Evolutionary conservation across 257 asterid species (phyloP), one percentile per base, ranked within the genome.

Genomic region (Solanum sejunctum): DNA sequence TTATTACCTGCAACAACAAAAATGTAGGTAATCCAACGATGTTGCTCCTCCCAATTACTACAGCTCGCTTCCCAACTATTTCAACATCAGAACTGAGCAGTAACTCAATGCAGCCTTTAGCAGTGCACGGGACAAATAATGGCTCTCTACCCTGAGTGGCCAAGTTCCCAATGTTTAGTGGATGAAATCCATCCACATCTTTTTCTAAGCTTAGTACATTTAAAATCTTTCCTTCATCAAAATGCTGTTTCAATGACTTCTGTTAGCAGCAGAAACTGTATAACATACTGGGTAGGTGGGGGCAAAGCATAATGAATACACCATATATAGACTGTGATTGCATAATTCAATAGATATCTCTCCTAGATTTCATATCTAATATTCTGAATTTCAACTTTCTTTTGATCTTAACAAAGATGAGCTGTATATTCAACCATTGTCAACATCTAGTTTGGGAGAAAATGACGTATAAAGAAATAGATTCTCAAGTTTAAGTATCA

Each of bases 41-140:
- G 88, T 94, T 96, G 92, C 99, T 96, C 90, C 92, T 91, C 57
- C 97, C 97, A 80, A 93, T 90, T 86, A 93, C 95, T 81, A 92
- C 97, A 82, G 92, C 95, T 52, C 87, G 91, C 90, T 92, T 93
- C 67, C 97, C 97, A 79, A 1, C 86, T 80, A 93, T 91, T 83
- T 90, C 91, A 58, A 92, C 82, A 80, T 90, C 93, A 23, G 94
- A 89, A 85, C 90, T 93, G 75, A 93, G 89, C 88, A 93, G 91
- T 89, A 93, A 83, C 90, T 93, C 95, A 18, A 92, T 88, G 87
- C 95, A 93, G 72, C 93, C 97, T 85, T 92, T 93, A 10, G 97
- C 91, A 52, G 97, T 92, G 78, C 97, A 93, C 28, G 97, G 92
- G 85, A 93, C 89, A 89, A 93, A 92, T 84, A 92, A 85, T 79